Evolutionary conservation across 1,284 basidiomycete species (phyloP).

Genomic region (Phenoliferia sp.): DNA sequence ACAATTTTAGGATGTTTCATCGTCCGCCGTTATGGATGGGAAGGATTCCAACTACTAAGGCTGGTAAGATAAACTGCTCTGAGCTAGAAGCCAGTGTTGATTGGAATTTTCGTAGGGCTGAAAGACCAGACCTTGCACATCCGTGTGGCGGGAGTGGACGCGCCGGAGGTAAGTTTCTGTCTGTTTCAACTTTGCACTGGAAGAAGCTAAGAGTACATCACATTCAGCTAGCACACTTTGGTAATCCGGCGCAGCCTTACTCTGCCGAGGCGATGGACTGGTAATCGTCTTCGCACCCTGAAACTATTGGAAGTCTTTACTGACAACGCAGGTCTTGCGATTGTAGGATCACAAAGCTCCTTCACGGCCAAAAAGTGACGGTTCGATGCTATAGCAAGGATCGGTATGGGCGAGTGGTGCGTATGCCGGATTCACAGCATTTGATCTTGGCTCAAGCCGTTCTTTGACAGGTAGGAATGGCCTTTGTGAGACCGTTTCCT

Average conservation of each 20-base stretch:
- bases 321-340: no score
- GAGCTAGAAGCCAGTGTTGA: neutral
- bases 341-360: slow-evolving; percentile 51
- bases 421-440: neutral
- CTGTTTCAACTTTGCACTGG: no score
- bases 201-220: no score
- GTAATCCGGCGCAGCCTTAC: slow-evolving; percentile 66
- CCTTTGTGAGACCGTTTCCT: slow-evolving; percentile 14
- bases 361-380: slow-evolving; percentile 57
- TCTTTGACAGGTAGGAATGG: slow-evolving; percentile 7
- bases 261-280: slow-evolving; percentile 62
- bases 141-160: slow-evolving; percentile 80
- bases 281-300: neutral
- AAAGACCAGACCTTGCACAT: slow-evolving; percentile 65
- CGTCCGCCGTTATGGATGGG: slow-evolving; percentile 67
- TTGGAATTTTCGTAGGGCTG: neutral
- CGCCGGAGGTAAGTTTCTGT: slow-evolving; percentile 62
- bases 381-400: slow-evolving; percentile 69
- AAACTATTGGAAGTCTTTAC: neutral
- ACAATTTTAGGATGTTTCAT: slow-evolving; percentile 62
- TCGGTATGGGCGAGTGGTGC: slow-evolving; percentile 64
- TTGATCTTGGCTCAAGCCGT: no score
- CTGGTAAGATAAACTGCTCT: neutral
- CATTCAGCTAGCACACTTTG: slow-evolving; percentile 59
- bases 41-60: slow-evolving; percentile 51